These are phyloP conservation scores for Populus simonii DNA, from an alignment of 345 rosid genomes.

Conservation along the genomic window DNA sequence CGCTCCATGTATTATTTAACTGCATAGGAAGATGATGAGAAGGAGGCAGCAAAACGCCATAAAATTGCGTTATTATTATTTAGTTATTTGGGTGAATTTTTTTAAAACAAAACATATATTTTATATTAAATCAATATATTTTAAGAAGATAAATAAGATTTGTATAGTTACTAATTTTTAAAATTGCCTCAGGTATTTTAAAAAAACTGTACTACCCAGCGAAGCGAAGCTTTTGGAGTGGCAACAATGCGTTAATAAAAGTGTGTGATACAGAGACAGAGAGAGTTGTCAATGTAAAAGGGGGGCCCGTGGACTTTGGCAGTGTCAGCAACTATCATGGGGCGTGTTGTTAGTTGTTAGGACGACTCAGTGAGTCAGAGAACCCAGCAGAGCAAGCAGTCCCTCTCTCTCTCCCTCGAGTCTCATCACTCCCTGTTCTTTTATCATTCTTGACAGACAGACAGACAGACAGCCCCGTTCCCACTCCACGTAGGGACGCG, in stretches of 20 bases:
- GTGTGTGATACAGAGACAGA: neutral
- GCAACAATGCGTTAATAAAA: too few species aligned
- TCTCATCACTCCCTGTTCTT: slow-evolving; percentile 51
- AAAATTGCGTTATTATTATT: neutral
- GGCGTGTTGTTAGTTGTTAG: slow-evolving; percentile 55
- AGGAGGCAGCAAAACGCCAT: slow-evolving; percentile 2
- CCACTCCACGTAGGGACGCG: neutral
- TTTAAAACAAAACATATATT: too few species aligned
- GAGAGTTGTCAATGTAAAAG: slow-evolving; percentile 11
- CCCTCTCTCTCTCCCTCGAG: slow-evolving; percentile 40
- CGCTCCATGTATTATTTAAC: neutral
- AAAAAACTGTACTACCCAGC: too few species aligned
- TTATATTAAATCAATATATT: too few species aligned
- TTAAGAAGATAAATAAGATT: too few species aligned
- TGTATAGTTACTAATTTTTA: too few species aligned
- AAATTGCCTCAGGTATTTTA: too few species aligned
- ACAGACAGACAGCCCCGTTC: neutral
- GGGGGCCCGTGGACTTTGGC: slow-evolving; percentile 27
- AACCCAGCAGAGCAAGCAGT: slow-evolving; percentile 12
- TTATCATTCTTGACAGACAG: neutral
- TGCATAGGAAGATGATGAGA: neutral
- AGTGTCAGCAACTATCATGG: slow-evolving; percentile 53
- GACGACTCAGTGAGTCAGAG: slow-evolving; percentile 51
- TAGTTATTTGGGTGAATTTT: too few species aligned
- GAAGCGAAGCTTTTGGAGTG: too few species aligned